These are phyloP conservation scores for Murraya paniculata DNA, from an alignment of 345 rosid species.

Conservation along the genomic window DNA sequence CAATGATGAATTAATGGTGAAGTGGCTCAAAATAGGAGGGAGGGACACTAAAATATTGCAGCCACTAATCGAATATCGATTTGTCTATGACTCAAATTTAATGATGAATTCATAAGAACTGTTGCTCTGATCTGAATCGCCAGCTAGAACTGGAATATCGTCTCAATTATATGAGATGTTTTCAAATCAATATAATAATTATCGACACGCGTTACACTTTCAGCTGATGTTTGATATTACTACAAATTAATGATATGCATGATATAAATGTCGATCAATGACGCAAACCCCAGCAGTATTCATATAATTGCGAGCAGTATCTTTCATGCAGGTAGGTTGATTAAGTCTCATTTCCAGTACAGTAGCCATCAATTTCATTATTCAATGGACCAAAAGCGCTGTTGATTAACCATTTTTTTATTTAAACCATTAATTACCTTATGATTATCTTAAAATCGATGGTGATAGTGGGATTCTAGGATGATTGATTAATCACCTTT, in stretches of 20 bases:
- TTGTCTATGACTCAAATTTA: background rate
- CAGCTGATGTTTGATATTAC: background rate
- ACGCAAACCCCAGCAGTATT: background rate
- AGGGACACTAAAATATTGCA: background rate
- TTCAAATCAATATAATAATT: slow-evolving; percentile 10
- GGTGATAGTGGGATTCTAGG: background rate
- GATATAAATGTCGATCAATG: background rate
- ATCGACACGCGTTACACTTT: slow-evolving; percentile 6
- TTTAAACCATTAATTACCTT: background rate
- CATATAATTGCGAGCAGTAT: slow-evolving; percentile 6
- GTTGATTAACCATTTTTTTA: background rate
- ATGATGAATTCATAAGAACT: background rate
- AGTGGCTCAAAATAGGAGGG: slow-evolving; percentile 1
- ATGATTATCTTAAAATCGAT: background rate
- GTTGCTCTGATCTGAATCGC: slow-evolving; percentile 1
- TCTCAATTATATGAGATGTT: slow-evolving; percentile 20
- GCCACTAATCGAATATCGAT: slow-evolving; percentile 5
- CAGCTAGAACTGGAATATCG: background rate
- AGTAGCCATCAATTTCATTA: background rate
- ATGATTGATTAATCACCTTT: background rate
- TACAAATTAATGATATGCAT: background rate
- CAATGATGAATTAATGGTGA: slow-evolving; percentile 19
- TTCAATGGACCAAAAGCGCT: background rate
- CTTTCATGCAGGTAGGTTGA: background rate
- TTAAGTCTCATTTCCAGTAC: background rate